Conservation (phyloP, 768 basidiomycete genomes). For the Boletus tomentosulus region DNA sequence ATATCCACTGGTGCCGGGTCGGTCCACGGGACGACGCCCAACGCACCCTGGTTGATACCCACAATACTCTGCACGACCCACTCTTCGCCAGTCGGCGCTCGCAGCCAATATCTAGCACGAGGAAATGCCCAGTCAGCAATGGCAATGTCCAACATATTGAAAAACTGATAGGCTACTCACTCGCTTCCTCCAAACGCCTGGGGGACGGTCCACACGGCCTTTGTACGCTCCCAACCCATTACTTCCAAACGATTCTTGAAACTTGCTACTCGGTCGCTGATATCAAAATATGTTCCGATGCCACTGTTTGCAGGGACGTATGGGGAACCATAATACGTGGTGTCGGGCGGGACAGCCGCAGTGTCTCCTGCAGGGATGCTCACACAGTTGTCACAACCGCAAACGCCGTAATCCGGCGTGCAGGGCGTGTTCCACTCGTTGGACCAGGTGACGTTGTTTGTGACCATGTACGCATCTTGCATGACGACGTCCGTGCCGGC, state of each 20-base stretch:
- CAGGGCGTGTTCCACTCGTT: constrained; percentile 58
- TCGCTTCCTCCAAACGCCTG: constrained; percentile 59
- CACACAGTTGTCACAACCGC: constrained; percentile 67
- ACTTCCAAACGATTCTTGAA: constrained; percentile 55
- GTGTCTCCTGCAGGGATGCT: constrained; percentile 40
- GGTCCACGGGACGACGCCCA: constrained; percentile 48
- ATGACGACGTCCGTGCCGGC: constrained; percentile 66
- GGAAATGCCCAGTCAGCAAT: not conserved
- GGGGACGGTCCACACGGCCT: constrained; percentile 76
- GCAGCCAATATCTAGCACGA: constrained; percentile 52
- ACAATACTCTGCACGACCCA: constrained; percentile 63
- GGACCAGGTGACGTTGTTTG: constrained; percentile 63
- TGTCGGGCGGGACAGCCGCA: constrained; percentile 24
- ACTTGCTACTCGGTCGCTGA: constrained; percentile 62
- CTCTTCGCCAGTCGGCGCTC: constrained; percentile 64
- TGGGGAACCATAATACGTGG: constrained; percentile 12
- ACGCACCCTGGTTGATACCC: constrained; percentile 66
- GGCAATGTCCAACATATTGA: no score
- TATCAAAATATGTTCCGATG: constrained; percentile 52
- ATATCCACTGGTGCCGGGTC: constrained; percentile 51
- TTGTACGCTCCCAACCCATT: constrained; percentile 64
- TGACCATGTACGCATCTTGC: constrained; percentile 53
- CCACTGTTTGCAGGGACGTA: constrained; percentile 29
- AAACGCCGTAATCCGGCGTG: constrained; percentile 63
- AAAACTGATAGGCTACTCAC: constrained; percentile 22